Conservation (phyloP, 495 filamentous ascomycete genomes). For the Parathielavia hyrcaniae region DNA sequence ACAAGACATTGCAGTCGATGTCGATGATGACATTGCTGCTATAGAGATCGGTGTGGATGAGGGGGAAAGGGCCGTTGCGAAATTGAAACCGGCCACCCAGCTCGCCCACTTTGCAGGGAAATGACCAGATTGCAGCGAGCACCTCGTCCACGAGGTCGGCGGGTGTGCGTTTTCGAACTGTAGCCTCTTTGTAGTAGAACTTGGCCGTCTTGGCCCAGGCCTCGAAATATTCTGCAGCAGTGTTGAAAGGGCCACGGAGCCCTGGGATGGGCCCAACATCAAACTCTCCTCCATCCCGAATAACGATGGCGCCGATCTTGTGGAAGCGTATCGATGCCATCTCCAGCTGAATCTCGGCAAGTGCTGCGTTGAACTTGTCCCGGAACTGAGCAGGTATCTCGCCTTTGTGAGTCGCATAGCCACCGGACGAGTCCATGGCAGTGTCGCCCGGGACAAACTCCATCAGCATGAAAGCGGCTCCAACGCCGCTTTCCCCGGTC, state of each 20-base stretch:
- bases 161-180: neutral
- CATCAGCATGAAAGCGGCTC: constrained; percentile 6
- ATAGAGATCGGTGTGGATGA: constrained; percentile 2
- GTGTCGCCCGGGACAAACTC: constrained; percentile 7
- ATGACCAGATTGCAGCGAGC: neutral
- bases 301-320: constrained; percentile 1
- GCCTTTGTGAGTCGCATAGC: neutral
- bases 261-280: constrained; percentile 1
- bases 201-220: neutral
- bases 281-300: neutral
- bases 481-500: neutral
- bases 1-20: neutral
- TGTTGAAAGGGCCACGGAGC: constrained; percentile 1
- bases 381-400: neutral
- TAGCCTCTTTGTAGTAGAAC: neutral
- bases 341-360: neutral
- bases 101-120: neutral
- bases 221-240: neutral
- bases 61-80: neutral
- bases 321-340: neutral
- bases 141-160: neutral
- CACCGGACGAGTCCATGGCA: constrained; percentile 5
- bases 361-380: neutral
- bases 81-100: neutral
- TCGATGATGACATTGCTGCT: constrained; percentile 10